phyloP scores from a whole-genome alignment of 176 grass and related monocot species.

The Oryza brachyantha region DNA sequence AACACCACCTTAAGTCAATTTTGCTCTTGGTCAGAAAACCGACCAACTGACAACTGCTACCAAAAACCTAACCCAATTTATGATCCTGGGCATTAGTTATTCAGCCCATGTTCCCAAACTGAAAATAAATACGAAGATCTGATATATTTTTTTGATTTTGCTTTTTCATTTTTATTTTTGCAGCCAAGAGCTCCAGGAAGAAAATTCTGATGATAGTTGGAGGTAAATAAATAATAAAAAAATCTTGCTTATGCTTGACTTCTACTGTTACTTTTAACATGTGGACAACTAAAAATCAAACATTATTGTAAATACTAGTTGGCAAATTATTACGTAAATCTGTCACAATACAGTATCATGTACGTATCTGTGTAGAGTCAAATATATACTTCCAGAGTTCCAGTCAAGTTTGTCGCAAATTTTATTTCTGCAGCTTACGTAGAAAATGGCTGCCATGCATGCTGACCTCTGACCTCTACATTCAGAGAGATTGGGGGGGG shows the following conservation, averaged over 20 bases:
- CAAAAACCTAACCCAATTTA: conserved; percentile 10
- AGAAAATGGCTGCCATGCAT: background rate
- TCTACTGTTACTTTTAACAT: background rate
- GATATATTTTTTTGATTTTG: background rate
- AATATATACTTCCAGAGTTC: background rate
- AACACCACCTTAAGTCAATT: too few species aligned
- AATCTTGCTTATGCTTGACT: background rate
- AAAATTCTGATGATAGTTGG: conserved; percentile 19
- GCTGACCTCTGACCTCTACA: conserved; percentile 18
- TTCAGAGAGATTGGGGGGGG: too few species aligned
- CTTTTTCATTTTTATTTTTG: background rate
- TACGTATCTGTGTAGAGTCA: background rate
- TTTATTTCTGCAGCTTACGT: conserved; percentile 4
- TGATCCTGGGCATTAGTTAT: background rate
- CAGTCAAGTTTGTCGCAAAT: conserved; percentile 1
- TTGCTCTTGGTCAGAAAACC: background rate
- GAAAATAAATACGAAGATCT: background rate
- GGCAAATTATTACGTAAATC: background rate
- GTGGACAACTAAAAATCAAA: background rate
- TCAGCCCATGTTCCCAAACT: background rate
- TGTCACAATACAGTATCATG: background rate
- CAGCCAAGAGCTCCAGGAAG: conserved; percentile 3
- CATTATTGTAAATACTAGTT: background rate
- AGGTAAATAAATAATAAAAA: conserved; percentile 40
- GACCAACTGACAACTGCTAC: conserved; percentile 29